phyloP scores from a whole-genome alignment of 441 rosid genomes.

The Adansonia gregorii region DNA sequence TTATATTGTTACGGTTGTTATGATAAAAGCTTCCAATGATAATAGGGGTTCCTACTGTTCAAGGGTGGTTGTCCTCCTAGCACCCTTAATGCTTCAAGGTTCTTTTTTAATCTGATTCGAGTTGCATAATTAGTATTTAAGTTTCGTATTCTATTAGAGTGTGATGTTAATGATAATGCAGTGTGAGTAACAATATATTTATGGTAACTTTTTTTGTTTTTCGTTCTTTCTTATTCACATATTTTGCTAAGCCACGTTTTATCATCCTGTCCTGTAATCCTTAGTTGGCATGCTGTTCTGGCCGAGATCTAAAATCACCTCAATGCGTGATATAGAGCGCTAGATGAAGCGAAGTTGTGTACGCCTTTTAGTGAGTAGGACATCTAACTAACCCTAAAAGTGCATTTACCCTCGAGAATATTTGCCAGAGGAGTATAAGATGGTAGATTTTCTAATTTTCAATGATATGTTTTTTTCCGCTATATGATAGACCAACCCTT shows the following conservation, averaged over 20 bases:
- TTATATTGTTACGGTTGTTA: too few relatives aligned
- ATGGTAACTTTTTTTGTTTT: slow-evolving; percentile 2
- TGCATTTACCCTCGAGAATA: slow-evolving; percentile 23
- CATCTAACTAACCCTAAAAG: slow-evolving; percentile 19
- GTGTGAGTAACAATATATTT: slow-evolving; percentile 23
- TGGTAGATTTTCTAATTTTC: slow-evolving; percentile 5
- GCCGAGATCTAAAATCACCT: slow-evolving; percentile 19
- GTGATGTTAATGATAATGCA: slow-evolving; percentile 4
- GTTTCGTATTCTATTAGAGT: slow-evolving; percentile 16
- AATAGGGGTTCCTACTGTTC: too few relatives aligned
- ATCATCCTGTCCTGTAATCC: slow-evolving; percentile 28
- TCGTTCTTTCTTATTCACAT: slow-evolving; percentile 10
- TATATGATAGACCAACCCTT: slow-evolving; percentile 11
- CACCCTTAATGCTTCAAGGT: slow-evolving; percentile 13
- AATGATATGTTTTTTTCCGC: not conserved
- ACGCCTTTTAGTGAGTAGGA: not conserved
- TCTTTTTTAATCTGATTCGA: slow-evolving; percentile 14
- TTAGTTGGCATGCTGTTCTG: slow-evolving; percentile 2
- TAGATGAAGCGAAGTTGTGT: not conserved
- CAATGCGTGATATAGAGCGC: not conserved
- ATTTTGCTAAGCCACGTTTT: slow-evolving; percentile 7
- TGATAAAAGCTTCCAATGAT: too few relatives aligned
- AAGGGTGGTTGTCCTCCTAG: too few relatives aligned
- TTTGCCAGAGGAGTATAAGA: slow-evolving; percentile 20
- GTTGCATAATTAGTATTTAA: not conserved